Evolutionary conservation across 768 basidiomycete species (phyloP).

Genomic region (Suillus hirtellus): DNA sequence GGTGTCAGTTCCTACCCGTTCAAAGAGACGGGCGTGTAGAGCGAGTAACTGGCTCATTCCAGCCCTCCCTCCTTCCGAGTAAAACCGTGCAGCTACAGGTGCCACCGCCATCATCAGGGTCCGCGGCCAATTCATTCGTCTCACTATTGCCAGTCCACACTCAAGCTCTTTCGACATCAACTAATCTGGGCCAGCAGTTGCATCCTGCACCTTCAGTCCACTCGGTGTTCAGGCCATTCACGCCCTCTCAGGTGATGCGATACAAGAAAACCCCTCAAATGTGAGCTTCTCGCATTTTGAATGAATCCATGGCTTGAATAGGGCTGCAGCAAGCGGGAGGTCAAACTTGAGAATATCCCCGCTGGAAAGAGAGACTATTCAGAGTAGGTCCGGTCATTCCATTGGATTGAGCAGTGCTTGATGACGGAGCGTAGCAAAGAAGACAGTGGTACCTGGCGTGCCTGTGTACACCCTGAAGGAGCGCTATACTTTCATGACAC

Average conservation of each 20-base stretch:
- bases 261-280: neutral
- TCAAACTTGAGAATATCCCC: neutral
- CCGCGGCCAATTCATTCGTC: neutral
- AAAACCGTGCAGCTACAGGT: neutral
- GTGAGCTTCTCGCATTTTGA: neutral
- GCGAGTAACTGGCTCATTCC: neutral
- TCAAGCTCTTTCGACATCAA: neutral
- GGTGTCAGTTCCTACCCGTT: neutral
- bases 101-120: too few relatives aligned
- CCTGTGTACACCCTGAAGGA: conserved; percentile 54
- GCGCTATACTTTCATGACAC: conserved; percentile 50
- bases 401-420: neutral
- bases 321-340: neutral
- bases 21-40: neutral
- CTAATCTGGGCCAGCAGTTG: neutral
- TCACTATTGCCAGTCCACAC: neutral
- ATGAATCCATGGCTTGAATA: neutral
- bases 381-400: neutral
- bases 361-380: neutral
- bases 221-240: neutral
- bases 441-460: conserved; percentile 33
- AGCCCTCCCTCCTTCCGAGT: neutral
- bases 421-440: neutral
- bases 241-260: neutral
- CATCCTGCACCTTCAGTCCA: neutral